These are phyloP conservation scores for Sclerotinia trifoliorum DNA, from an alignment of 2,329 filamentous ascomycete genomes.

Conservation along the genomic window DNA sequence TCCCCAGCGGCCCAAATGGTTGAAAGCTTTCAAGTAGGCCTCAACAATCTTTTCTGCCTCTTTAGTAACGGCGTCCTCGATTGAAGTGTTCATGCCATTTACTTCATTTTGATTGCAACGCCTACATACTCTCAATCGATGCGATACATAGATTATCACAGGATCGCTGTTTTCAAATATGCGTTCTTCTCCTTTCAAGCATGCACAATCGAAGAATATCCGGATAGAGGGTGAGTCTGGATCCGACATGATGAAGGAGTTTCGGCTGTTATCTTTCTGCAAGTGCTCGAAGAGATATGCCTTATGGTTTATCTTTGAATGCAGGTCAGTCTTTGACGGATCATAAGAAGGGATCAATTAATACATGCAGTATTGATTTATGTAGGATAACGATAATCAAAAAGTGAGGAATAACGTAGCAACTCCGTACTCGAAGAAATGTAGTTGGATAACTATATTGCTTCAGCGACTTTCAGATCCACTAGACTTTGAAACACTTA, in stretches of 20 bases:
- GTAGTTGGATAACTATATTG: neutral
- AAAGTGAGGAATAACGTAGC: too few species aligned
- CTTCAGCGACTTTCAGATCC: too few species aligned
- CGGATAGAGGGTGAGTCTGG: neutral
- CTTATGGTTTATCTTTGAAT: neutral
- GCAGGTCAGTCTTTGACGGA: neutral
- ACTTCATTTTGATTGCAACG: neutral
- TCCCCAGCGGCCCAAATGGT: neutral
- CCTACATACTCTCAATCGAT: neutral
- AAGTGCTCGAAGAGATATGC: neutral
- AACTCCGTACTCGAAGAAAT: neutral
- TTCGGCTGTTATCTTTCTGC: neutral
- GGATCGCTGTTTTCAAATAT: neutral
- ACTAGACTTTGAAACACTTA: neutral
- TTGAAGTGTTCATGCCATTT: neutral
- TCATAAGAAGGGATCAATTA: neutral
- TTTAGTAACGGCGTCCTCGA: neutral
- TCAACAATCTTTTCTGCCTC: neutral
- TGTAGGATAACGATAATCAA: neutral
- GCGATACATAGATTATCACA: neutral
- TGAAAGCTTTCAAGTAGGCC: neutral
- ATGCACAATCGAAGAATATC: neutral
- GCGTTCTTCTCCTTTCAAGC: too few species aligned
- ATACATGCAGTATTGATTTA: neutral
- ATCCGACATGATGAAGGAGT: neutral